Evolutionary conservation across 805 yeast genomes (phyloP).

Genomic region (Candida silvatica): DNA sequence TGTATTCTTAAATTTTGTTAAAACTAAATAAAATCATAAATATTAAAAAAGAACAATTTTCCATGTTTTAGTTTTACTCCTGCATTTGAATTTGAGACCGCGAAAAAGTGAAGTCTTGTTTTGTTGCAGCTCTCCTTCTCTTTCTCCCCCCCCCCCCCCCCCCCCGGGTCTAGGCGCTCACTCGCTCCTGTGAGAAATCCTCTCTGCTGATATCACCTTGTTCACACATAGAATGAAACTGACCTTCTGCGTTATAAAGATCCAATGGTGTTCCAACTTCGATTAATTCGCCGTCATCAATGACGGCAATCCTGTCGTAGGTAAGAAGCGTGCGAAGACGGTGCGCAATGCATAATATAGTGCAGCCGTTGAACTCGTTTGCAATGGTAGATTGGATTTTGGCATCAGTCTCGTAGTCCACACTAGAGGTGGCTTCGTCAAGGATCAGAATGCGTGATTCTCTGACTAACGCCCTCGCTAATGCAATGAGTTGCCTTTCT

Average conservation of each 20-base stretch:
- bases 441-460: conserved; percentile 50
- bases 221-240: conserved; percentile 46
- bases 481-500: conserved; percentile 60
- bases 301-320: conserved; percentile 51
- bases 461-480: conserved; percentile 65
- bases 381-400: conserved; percentile 54
- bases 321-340: conserved; percentile 53
- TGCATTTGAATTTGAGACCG: too few species aligned
- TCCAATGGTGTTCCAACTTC: conserved; percentile 48
- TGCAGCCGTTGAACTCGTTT: conserved; percentile 50
- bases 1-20: too few species aligned
- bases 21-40: too few species aligned
- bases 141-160: too few species aligned
- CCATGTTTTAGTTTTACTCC: too few species aligned
- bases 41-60: too few species aligned
- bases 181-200: too few species aligned
- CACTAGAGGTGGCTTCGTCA: conserved; percentile 75
- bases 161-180: too few species aligned
- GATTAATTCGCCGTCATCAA: conserved; percentile 46
- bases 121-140: too few species aligned
- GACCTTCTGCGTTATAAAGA: conserved; percentile 31
- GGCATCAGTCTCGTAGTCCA: conserved; percentile 65
- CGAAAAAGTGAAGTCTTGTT: too few species aligned
- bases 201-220: conserved; percentile 32
- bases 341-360: conserved; percentile 68